phyloP scores from a whole-genome alignment of 2,329 filamentous ascomycete genomes.

The Fusarium xylarioides region DNA sequence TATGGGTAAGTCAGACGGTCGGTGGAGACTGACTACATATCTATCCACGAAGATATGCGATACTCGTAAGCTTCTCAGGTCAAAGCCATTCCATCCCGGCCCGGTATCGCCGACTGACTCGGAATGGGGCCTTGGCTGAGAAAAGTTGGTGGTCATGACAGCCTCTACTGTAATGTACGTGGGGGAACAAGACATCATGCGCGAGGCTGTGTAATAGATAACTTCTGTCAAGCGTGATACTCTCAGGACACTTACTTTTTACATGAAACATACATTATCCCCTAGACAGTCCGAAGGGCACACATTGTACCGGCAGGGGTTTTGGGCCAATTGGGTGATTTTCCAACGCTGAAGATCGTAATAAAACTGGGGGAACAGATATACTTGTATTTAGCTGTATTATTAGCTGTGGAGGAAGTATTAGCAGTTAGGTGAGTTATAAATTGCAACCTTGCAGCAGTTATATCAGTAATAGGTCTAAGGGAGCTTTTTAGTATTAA shows the following conservation, averaged over 20 bases:
- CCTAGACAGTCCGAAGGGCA: too few species aligned
- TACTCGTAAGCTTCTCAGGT: slow-evolving; percentile 15
- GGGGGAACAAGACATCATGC: not conserved
- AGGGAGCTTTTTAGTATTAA: too few species aligned
- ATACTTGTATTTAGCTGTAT: too few species aligned
- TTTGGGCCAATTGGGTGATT: too few species aligned
- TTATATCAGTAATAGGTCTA: too few species aligned
- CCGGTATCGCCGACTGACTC: slow-evolving; percentile 11
- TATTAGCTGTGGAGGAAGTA: too few species aligned
- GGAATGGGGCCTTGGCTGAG: slow-evolving; percentile 5
- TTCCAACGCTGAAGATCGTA: too few species aligned
- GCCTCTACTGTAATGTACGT: not conserved
- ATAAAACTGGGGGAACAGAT: too few species aligned
- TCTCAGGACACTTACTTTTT: not conserved
- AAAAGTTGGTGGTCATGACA: slow-evolving; percentile 1
- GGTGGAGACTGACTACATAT: slow-evolving; percentile 15
- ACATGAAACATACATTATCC: not conserved
- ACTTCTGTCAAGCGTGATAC: not conserved
- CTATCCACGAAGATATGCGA: slow-evolving; percentile 10
- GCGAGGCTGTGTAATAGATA: not conserved
- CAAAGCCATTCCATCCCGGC: not conserved
- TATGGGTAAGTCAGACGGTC: slow-evolving; percentile 20
- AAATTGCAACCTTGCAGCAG: too few species aligned
- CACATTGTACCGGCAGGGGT: too few species aligned
- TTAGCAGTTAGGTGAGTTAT: too few species aligned